Evolutionary conservation across 1,139 yeast genomes (phyloP).

Genomic region (Protomyces gravidus): DNA sequence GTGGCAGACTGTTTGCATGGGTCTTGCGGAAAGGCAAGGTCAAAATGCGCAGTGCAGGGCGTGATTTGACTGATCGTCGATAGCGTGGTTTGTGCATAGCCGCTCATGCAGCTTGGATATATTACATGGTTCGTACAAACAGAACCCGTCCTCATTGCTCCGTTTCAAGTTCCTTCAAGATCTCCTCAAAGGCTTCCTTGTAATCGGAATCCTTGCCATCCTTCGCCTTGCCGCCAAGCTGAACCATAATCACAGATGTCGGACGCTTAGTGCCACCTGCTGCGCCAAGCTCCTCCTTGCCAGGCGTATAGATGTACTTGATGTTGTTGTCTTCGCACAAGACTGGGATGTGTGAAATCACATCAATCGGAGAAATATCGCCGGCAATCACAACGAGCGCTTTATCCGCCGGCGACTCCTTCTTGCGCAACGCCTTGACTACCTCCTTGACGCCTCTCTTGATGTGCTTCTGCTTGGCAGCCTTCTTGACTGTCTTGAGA

Average conservation of each 20-base stretch:
- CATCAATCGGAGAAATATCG: slow-evolving; percentile 96
- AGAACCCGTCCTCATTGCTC: background rate
- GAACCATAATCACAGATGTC: slow-evolving; percentile 94
- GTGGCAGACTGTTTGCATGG: slow-evolving; percentile 8
- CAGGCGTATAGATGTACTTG: slow-evolving; percentile 29
- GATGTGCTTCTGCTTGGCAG: slow-evolving; percentile 96
- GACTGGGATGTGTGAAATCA: slow-evolving; percentile 93
- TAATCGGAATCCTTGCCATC: slow-evolving; percentile 70
- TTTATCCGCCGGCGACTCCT: slow-evolving; percentile 56
- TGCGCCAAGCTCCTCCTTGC: slow-evolving; percentile 81
- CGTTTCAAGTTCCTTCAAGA: slow-evolving; percentile 75
- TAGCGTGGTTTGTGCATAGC: slow-evolving; percentile 1
- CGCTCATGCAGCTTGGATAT: no score
- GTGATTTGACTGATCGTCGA: slow-evolving; percentile 12
- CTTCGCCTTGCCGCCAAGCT: slow-evolving; percentile 89
- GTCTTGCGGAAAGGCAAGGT: slow-evolving; percentile 3
- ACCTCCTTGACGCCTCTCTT: slow-evolving; percentile 99
- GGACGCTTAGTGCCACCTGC: slow-evolving; percentile 99
- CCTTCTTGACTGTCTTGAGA: slow-evolving; percentile 87
- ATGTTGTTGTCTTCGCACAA: slow-evolving; percentile 91
- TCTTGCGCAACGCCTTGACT: slow-evolving; percentile 94
- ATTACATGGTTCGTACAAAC: no score
- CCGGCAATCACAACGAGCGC: slow-evolving; percentile 96
- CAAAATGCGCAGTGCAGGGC: slow-evolving; percentile 13
- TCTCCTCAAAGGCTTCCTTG: slow-evolving; percentile 87